Base-by-base conservation (phyloP, 768 basidiomycete species). In the Russula virescens region DNA sequence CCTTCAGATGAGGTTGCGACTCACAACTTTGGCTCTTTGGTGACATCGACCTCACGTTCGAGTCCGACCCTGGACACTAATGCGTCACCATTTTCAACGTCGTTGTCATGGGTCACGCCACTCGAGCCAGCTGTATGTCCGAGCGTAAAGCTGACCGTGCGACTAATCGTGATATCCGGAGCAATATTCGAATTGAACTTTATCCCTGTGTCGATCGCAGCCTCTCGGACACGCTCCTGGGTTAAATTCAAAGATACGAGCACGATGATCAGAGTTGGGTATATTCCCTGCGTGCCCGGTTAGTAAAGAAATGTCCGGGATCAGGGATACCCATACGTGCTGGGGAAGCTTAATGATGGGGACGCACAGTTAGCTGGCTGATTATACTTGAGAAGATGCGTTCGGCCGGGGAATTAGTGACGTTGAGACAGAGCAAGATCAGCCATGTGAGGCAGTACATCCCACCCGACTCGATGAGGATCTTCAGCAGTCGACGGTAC, bases 231-330 rank as follows among this genome's bases (percentile, higher is more conserved):
- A 21, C 23, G 55, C 21, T 63, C 58, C 23, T 52, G 65, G 25
- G 52, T 65, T 13, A 48, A 8, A 55, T 75, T 69, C 34, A 67
- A 60, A 19, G 69, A 65, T 55, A 70, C 71, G 34, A 75, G 73
- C 40, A 69, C 69, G 46, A 65, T 63, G 47, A 65, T 65, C 2
- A 65, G 47, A 1, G 64, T 65, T 5, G 61, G 64, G 48, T 65
- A 63, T 63, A 65, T 63, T 7, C 64, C 61, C 61, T 65, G 14
- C 3, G n/a, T n/a, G 40, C 14, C n/a, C 47, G 23, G 43, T 35
- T 4, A 25, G 19, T 8, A 47, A 43, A 47, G 10, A 52, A 35
- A 14, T 26, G 54, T n/a, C 31, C 38, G n/a, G 43, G 35, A 35
- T 58, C 16, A 47, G 45, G 34, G 43, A n/a, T n/a, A 28, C 10